Evolutionary conservation across 257 asterid species (phyloP).

Genomic region (Solanum lycopersicoides): DNA sequence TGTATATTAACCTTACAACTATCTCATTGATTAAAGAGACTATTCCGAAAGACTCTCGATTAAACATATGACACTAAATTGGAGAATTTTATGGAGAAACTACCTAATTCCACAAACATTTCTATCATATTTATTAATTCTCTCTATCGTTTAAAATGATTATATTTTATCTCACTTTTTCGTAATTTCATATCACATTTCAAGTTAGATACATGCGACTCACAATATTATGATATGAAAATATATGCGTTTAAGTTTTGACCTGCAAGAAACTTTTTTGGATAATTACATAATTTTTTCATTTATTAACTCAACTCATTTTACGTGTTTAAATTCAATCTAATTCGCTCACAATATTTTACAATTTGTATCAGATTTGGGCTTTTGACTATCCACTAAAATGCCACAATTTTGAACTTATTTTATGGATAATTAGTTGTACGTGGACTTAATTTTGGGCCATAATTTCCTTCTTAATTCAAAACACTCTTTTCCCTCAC

Average conservation of each 20-base stretch:
- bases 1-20: accelerated
- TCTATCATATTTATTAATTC: neutral
- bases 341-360: neutral
- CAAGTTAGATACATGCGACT: neutral
- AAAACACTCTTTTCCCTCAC: too few relatives aligned
- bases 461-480: too few relatives aligned
- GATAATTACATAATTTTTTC: neutral
- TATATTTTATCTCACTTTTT: too few relatives aligned
- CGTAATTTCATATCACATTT: neutral
- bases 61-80: neutral
- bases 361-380: neutral
- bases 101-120: neutral
- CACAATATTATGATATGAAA: too few relatives aligned
- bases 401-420: neutral
- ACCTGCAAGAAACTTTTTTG: neutral
- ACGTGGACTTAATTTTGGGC: too few relatives aligned
- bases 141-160: neutral
- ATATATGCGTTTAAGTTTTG: neutral
- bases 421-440: too few relatives aligned
- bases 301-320: neutral
- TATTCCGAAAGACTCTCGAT: neutral
- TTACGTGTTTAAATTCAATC: too few relatives aligned
- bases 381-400: neutral
- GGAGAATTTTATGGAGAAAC: neutral
- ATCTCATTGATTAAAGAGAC: neutral